phyloP scores from a whole-genome alignment of 1,139 yeast genomes.

The Hyphopichia burtonii region DNA sequence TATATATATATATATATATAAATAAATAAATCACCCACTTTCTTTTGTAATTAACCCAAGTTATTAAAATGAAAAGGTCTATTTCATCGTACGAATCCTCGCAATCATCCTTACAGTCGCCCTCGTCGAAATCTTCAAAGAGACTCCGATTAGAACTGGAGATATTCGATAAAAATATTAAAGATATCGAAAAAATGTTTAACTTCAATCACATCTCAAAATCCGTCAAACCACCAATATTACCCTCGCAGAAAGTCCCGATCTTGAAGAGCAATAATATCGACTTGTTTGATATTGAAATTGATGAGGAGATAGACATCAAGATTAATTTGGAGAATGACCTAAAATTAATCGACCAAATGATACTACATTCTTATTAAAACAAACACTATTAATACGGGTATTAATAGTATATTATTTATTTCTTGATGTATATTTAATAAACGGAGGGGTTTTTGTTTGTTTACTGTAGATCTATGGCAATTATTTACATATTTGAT shows the following conservation, averaged over 20 bases:
- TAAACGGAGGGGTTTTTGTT: no score
- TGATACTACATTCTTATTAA: conserved; percentile 9
- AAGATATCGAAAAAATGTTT: conserved; percentile 29
- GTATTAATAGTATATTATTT: no score
- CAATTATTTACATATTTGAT: no score
- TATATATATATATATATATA: no score
- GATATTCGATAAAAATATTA: conserved; percentile 27
- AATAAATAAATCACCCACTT: no score
- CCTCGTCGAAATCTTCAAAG: conserved; percentile 5
- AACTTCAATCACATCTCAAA: conserved; percentile 7
- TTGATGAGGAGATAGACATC: conserved; percentile 4
- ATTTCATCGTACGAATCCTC: no score
- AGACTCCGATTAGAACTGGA: conserved; percentile 25
- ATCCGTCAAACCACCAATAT: conserved; percentile 1
- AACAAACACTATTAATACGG: no score
- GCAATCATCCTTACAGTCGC: not conserved
- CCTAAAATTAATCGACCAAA: conserved; percentile 20
- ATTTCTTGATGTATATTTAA: no score
- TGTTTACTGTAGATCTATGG: no score
- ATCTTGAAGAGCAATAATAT: not conserved
- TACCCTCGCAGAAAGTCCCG: conserved; percentile 2
- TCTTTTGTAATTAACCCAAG: no score
- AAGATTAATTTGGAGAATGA: conserved; percentile 18
- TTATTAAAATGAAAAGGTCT: no score
- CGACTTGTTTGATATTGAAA: conserved; percentile 5